Conservation (phyloP, 257 asterid species). For the Datura wrightii region DNA sequence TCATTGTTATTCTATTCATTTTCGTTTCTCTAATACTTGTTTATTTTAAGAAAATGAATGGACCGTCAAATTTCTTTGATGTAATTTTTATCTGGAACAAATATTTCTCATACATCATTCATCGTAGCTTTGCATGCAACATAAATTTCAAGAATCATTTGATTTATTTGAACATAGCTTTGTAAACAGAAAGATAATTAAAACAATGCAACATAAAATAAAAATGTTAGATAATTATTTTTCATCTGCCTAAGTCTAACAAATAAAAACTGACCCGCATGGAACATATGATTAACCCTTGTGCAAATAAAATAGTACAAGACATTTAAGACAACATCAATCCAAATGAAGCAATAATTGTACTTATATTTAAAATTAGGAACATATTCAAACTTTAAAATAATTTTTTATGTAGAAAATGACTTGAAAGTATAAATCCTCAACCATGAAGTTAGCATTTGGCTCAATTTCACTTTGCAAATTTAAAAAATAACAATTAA, state of each 20-base stretch:
- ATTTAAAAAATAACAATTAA: no score
- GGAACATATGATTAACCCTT: slow-evolving; percentile 42
- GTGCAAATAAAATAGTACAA: slow-evolving; percentile 26
- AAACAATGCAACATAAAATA: no score
- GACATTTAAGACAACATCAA: slow-evolving; percentile 34
- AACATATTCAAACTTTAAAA: no score
- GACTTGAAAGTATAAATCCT: no score
- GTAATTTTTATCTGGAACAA: slow-evolving; percentile 27
- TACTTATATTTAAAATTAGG: neutral
- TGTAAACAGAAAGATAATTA: no score
- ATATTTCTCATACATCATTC: slow-evolving; percentile 37
- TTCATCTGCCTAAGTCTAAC: neutral
- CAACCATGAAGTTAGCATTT: no score
- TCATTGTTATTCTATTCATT: neutral
- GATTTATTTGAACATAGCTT: no score
- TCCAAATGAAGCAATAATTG: slow-evolving; percentile 37
- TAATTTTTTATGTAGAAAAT: no score
- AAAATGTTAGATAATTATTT: no score
- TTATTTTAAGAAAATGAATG: slow-evolving; percentile 39
- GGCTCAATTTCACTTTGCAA: no score
- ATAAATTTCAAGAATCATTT: no score
- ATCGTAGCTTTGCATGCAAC: neutral
- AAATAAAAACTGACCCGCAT: slow-evolving; percentile 1
- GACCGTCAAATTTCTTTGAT: slow-evolving; percentile 28
- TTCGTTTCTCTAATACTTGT: slow-evolving; percentile 30